Conservation (phyloP, 2,329 filamentous ascomycete species). For the Neofusicoccum cordaticola region DNA sequence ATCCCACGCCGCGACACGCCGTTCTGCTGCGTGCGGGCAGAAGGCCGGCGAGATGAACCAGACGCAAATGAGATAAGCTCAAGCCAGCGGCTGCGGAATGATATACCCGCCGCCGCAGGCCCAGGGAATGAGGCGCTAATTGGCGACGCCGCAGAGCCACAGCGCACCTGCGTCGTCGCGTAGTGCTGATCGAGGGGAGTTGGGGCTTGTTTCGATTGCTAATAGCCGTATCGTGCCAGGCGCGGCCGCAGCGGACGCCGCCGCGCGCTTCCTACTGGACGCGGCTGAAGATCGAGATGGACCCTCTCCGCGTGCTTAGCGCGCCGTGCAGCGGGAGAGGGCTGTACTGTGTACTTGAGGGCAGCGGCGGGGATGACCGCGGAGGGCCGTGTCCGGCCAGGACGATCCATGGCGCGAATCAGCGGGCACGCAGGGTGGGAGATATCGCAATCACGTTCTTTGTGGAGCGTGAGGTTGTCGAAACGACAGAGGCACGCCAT, state of each 20-base stretch:
- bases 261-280: background rate
- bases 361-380: background rate
- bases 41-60: background rate
- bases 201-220: constrained; percentile 6
- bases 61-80: constrained; percentile 8
- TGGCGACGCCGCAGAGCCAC: constrained; percentile 6
- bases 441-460: constrained; percentile 13
- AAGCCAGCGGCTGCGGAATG: constrained; percentile 6
- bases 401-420: constrained; percentile 4
- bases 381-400: background rate
- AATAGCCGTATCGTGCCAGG: background rate
- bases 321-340: background rate
- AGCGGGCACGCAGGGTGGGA: background rate
- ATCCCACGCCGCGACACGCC: background rate
- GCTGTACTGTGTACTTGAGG: background rate
- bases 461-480: background rate
- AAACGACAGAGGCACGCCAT: constrained; percentile 1
- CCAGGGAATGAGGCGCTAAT: background rate
- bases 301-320: background rate
- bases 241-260: background rate
- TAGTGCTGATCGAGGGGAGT: background rate
- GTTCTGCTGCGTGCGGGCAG: background rate
- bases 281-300: background rate
- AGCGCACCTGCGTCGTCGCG: background rate
- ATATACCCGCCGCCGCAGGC: constrained; percentile 4